These are phyloP conservation scores for Neurospora cerealis DNA, from an alignment of 495 filamentous ascomycete genomes.

Conservation along the genomic window DNA sequence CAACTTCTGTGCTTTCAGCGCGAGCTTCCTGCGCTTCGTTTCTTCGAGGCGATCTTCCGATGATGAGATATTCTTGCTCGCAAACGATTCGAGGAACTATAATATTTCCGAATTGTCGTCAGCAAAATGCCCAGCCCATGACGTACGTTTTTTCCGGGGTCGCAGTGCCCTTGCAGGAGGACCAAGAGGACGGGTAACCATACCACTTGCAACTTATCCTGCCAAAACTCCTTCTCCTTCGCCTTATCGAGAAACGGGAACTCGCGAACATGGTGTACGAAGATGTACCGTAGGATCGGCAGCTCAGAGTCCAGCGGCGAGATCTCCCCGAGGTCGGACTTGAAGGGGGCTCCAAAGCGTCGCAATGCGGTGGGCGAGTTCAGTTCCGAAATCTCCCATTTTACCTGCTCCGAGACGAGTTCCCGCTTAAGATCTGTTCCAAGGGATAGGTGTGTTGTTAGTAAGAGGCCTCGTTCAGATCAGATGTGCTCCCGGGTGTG, in stretches of 20 bases:
- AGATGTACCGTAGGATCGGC: conserved; percentile 90
- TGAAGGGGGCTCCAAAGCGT: conserved; percentile 91
- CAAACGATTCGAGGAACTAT: conserved; percentile 93
- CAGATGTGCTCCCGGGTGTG: background rate
- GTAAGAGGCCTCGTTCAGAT: background rate
- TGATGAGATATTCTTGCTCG: conserved; percentile 94
- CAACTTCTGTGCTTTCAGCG: conserved; percentile 85
- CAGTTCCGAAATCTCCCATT: conserved; percentile 80
- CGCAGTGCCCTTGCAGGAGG: background rate
- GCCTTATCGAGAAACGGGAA: conserved; percentile 96
- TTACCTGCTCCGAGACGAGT: conserved; percentile 80
- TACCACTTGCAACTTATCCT: conserved; percentile 93
- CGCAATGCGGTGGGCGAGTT: conserved; percentile 90
- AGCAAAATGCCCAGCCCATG: background rate
- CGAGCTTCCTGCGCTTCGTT: conserved; percentile 88
- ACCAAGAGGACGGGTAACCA: conserved; percentile 22
- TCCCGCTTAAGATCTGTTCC: conserved; percentile 84
- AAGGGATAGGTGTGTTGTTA: background rate
- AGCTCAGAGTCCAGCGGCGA: conserved; percentile 89
- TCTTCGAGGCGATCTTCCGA: conserved; percentile 93
- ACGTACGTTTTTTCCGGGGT: background rate
- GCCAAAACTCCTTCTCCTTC: conserved; percentile 98
- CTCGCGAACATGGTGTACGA: conserved; percentile 94
- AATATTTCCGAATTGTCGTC: background rate
- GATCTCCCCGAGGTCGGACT: conserved; percentile 83